Evolutionary conservation across 2,329 filamentous ascomycete species (phyloP).

Genomic region (Penicillium thymicola): DNA sequence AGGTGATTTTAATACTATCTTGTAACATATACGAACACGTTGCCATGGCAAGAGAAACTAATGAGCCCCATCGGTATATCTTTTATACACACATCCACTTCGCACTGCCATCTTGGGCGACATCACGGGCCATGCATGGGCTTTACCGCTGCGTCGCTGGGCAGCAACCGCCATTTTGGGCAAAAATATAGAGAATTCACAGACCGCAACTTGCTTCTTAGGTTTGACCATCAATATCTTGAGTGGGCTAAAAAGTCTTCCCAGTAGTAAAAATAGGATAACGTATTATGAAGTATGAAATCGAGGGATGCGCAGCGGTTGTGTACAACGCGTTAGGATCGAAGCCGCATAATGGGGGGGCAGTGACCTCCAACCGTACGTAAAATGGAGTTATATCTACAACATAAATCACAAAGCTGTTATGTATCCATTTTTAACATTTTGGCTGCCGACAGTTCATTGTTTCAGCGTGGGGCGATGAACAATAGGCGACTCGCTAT

Average conservation of each 20-base stretch:
- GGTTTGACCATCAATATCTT: background rate
- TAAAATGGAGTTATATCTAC: background rate
- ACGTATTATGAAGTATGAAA: background rate
- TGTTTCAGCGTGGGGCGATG: slow-evolving; percentile 8
- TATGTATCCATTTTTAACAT: background rate
- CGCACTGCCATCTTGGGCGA: slow-evolving; percentile 25
- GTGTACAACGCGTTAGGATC: slow-evolving; percentile 3
- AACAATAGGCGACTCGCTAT: slow-evolving; percentile 8
- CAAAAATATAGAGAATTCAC: slow-evolving; percentile 19
- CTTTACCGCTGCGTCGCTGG: slow-evolving; percentile 36
- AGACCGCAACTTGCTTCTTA: slow-evolving; percentile 28
- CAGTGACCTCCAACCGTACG: background rate
- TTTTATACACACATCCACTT: slow-evolving; percentile 17
- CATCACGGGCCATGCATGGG: slow-evolving; percentile 25
- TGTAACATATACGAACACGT: slow-evolving; percentile 11
- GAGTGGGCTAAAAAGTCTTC: background rate
- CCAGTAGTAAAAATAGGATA: slow-evolving; percentile 8
- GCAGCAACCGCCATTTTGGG: slow-evolving; percentile 31
- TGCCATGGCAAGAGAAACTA: slow-evolving; percentile 22
- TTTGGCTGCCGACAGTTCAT: slow-evolving; percentile 1
- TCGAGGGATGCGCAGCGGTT: background rate
- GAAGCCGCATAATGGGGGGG: slow-evolving; percentile 4
- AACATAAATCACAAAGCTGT: background rate
- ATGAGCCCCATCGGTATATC: slow-evolving; percentile 7
- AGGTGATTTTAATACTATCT: background rate